These are phyloP conservation scores for Diaporthe helianthi DNA, from an alignment of 2,329 filamentous ascomycete genomes.

Conservation along the genomic window DNA sequence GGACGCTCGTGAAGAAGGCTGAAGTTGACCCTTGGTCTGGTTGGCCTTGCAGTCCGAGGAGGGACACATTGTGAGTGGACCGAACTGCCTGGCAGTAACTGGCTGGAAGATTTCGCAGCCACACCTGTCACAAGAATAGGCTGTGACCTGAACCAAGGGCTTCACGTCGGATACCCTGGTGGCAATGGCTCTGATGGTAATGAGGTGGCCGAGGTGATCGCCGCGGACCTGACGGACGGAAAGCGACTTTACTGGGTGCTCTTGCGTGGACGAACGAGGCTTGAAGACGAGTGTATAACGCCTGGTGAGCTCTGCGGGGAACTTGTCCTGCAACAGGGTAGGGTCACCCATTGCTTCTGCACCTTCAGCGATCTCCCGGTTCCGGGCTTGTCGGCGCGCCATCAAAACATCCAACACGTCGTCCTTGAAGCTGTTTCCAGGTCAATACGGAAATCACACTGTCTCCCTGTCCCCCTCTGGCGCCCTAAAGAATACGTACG, in stretches of 20 bases:
- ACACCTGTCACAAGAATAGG: slow-evolving; percentile 96
- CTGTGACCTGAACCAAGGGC: slow-evolving; percentile 95
- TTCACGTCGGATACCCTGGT: slow-evolving; percentile 98
- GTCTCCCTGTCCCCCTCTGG: not conserved
- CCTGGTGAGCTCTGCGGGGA: slow-evolving; percentile 89
- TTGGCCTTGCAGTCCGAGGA: slow-evolving; percentile 90
- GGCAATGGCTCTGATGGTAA: slow-evolving; percentile 92
- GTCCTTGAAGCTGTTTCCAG: slow-evolving; percentile 82
- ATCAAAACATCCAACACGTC: slow-evolving; percentile 97
- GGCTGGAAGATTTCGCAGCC: slow-evolving; percentile 98
- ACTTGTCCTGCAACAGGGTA: slow-evolving; percentile 74
- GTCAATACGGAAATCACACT: slow-evolving; percentile 40
- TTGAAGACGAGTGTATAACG: slow-evolving; percentile 97
- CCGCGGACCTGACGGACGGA: slow-evolving; percentile 94
- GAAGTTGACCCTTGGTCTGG: slow-evolving; percentile 91
- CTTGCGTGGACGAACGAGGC: slow-evolving; percentile 76
- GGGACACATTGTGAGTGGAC: slow-evolving; percentile 84
- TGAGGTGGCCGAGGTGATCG: slow-evolving; percentile 90
- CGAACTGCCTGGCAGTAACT: slow-evolving; percentile 87
- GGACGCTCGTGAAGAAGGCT: slow-evolving; percentile 92
- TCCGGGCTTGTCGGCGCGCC: slow-evolving; percentile 86
- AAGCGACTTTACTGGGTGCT: slow-evolving; percentile 69
- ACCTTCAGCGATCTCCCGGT: slow-evolving; percentile 75
- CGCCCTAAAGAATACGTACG: slow-evolving; percentile 54
- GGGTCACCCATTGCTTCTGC: slow-evolving; percentile 71